These are phyloP conservation scores for Coleophoma cylindrospora DNA, from an alignment of 2,329 filamentous ascomycete species.

Conservation along the genomic window DNA sequence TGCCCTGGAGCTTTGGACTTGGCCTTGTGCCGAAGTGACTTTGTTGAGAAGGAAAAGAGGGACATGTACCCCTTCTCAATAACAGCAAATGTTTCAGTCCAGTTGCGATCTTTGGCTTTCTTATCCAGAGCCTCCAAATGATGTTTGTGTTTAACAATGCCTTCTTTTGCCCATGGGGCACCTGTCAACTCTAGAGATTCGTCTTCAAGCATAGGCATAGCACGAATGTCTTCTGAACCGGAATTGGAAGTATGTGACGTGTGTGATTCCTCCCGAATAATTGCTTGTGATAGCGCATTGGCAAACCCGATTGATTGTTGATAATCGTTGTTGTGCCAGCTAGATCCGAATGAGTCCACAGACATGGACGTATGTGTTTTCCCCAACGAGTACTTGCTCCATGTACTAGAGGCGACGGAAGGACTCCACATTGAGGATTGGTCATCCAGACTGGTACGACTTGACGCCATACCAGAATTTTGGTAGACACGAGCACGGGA, in stretches of 20 bases:
- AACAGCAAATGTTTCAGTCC: constrained; percentile 93
- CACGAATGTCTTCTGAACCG: constrained; percentile 28
- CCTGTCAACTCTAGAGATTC: constrained; percentile 87
- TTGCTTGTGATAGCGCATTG: constrained; percentile 92
- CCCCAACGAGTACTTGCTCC: constrained; percentile 90
- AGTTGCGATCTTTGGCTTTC: constrained; percentile 88
- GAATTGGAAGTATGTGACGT: constrained; percentile 36
- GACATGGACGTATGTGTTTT: constrained; percentile 90
- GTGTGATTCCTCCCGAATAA: constrained; percentile 78
- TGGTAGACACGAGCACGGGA: constrained; percentile 74
- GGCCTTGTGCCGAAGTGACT: constrained; percentile 66
- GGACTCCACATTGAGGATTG: constrained; percentile 88
- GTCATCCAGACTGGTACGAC: constrained; percentile 91
- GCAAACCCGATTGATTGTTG: constrained; percentile 97
- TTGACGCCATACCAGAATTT: constrained; percentile 79
- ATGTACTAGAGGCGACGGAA: constrained; percentile 73
- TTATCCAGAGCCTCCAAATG: constrained; percentile 88
- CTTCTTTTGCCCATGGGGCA: constrained; percentile 98
- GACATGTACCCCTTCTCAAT: constrained; percentile 93
- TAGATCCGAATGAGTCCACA: constrained; percentile 81
- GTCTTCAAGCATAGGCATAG: constrained; percentile 75
- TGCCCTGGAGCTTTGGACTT: constrained; percentile 50
- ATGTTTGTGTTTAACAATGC: constrained; percentile 92
- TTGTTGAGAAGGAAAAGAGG: constrained; percentile 86
- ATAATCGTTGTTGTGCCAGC: constrained; percentile 73